These are phyloP conservation scores for Cryptococcus deneoformans DNA, from an alignment of 1,284 basidiomycete genomes.

Conservation along the genomic window DNA sequence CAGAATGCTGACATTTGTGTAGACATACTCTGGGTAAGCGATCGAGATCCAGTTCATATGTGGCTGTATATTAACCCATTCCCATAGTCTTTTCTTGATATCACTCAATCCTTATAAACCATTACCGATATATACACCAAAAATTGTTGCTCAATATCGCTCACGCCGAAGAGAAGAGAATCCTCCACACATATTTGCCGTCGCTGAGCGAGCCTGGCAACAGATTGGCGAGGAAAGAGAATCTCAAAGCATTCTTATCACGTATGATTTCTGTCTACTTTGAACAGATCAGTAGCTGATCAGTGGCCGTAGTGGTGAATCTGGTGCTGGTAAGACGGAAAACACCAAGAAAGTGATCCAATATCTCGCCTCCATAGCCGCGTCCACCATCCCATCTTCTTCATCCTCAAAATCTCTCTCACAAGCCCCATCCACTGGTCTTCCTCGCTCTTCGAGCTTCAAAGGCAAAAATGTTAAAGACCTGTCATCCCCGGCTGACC, in stretches of 20 bases:
- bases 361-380: slow-evolving; percentile 96
- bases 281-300: neutral
- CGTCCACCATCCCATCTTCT: slow-evolving; percentile 57
- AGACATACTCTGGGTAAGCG: slow-evolving; percentile 50
- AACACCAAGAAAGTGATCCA: slow-evolving; percentile 99
- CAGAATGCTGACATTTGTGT: slow-evolving; percentile 4
- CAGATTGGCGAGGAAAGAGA: slow-evolving; percentile 98
- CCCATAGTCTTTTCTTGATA: slow-evolving; percentile 67
- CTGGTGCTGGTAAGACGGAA: slow-evolving; percentile 98
- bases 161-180: slow-evolving; percentile 90
- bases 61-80: slow-evolving; percentile 4
- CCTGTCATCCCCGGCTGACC: slow-evolving; percentile 49
- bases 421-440: slow-evolving; percentile 32
- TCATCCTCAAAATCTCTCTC: slow-evolving; percentile 24
- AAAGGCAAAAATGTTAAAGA: slow-evolving; percentile 42
- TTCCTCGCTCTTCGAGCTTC: slow-evolving; percentile 47
- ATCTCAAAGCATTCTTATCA: slow-evolving; percentile 97
- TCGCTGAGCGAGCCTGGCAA: slow-evolving; percentile 97
- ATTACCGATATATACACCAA: slow-evolving; percentile 88
- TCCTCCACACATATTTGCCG: slow-evolving; percentile 93
- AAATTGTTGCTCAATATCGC: slow-evolving; percentile 91
- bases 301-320: slow-evolving; percentile 71
- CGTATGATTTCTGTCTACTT: slow-evolving; percentile 58
- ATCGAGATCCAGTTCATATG: neutral
- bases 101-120: slow-evolving; percentile 97